Conservation (phyloP, 345 rosid species). For the Salix udensis region DNA sequence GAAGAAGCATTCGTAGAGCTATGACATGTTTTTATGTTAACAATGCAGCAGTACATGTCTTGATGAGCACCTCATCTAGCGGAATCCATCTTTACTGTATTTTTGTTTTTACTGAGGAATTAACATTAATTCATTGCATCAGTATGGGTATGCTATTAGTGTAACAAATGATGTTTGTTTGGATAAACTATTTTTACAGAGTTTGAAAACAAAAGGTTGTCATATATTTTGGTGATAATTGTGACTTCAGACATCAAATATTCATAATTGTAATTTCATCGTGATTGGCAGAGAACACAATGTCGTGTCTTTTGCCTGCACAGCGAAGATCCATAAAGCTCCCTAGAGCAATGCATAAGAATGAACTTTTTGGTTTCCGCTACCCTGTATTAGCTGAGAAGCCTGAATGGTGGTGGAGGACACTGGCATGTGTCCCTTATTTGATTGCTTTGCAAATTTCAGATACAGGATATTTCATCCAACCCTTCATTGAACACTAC, state of each 20-base stretch:
- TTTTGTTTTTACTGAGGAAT: not conserved
- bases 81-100: not conserved
- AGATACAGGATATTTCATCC: constrained; percentile 57
- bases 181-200: not conserved
- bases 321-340: not conserved
- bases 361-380: constrained; percentile 40
- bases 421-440: constrained; percentile 67
- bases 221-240: not conserved
- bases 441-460: constrained; percentile 74
- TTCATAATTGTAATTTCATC: not conserved
- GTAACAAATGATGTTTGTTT: not conserved
- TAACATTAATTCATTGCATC: not conserved
- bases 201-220: not conserved
- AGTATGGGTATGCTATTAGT: not conserved
- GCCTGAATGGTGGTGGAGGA: constrained; percentile 89
- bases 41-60: not conserved
- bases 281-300: constrained; percentile 15
- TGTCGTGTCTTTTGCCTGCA: not conserved
- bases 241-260: not conserved
- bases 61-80: not conserved
- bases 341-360: constrained; percentile 26
- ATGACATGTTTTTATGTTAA: not conserved
- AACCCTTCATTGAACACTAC: constrained; percentile 56
- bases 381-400: constrained; percentile 45
- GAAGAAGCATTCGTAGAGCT: not conserved